These are phyloP conservation scores for Ogataea sp. DNA, from an alignment of 805 yeast species.

Conservation along the genomic window DNA sequence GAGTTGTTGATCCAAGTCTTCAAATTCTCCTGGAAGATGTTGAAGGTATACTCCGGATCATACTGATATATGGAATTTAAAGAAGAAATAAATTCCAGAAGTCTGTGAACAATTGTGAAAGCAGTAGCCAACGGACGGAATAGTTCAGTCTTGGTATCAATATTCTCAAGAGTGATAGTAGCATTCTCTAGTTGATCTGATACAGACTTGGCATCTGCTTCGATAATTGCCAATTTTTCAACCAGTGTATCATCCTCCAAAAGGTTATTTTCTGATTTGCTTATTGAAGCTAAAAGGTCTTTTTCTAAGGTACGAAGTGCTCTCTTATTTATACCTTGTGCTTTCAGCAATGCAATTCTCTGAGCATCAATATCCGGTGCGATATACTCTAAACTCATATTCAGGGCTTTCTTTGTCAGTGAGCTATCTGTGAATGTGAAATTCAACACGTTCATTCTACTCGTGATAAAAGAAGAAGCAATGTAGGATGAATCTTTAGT, in stretches of 20 bases:
- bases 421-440: conserved; percentile 66
- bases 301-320: conserved; percentile 50
- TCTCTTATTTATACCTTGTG: conserved; percentile 52
- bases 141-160: conserved; percentile 35
- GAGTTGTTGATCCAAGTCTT: too few species aligned
- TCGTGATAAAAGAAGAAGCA: conserved; percentile 46
- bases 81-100: conserved; percentile 33
- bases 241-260: conserved; percentile 60
- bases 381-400: conserved; percentile 42
- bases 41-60: conserved; percentile 36
- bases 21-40: conserved; percentile 17
- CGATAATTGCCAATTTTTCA: conserved; percentile 54
- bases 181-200: conserved; percentile 48
- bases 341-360: conserved; percentile 42
- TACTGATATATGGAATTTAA: conserved; percentile 54
- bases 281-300: conserved; percentile 48
- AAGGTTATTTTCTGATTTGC: conserved; percentile 49
- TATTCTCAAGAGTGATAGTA: conserved; percentile 40
- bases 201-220: conserved; percentile 50
- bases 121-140: conserved; percentile 50
- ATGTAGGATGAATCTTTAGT: conserved; percentile 46
- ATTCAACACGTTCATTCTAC: conserved; percentile 58
- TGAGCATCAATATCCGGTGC: conserved; percentile 62
- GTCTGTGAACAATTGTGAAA: conserved; percentile 40
- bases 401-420: conserved; percentile 54